Base-by-base conservation (phyloP, 768 basidiomycete species). In the Lepiota brunneoincarnata region DNA sequence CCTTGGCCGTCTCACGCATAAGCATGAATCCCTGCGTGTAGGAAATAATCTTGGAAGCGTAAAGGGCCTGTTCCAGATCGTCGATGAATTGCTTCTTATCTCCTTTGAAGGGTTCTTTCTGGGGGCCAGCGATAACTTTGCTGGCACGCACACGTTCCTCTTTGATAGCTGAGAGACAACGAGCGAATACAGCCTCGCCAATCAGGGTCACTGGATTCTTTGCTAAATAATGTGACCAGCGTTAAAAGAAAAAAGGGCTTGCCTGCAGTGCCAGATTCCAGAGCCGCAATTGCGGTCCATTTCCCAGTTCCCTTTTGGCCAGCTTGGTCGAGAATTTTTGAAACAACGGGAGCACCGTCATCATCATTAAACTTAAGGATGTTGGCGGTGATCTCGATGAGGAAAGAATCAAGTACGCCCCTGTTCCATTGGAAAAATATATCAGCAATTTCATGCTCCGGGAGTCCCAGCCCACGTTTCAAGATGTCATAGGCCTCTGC, bases 11-110 rank as follows among this genome's bases (percentile, higher is more conserved):
- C 74, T 98, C 90, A 61, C 97, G 82, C 94, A 99, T 97, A 66
- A 99, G 84, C 86, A 99, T 96, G 81, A 98, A 99, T 61, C 97
- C 97, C 75, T 99, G 97, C 4, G 96, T 92, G 80, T 99, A 99
- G 26, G 96, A 98, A 65, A 98, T 96, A 72, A 99, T 94, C 82
- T 99, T 99, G 63, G 95, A 97, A 47, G 96, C 97, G 75, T 99
- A 99, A 55, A 99, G 81, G 44, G 96, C 97, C 72, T 98, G 97
- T 75, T 98, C 97, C 58, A 99, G 88, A 72, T 99, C 97, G 68
- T 97, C 91, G 70, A 99, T 97, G 77, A 99, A 99, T 67, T 94
- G 89, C 70, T 95, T 80, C 81, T 98, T 98, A 84, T 98, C 93
- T 57, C 96, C 97, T 58, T 86, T 86, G 91, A 98, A 98, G 20